Evolutionary conservation across 768 basidiomycete species (phyloP), one percentile per base, ranked within the genome.

Genomic region (Tephrocybe sp.): DNA sequence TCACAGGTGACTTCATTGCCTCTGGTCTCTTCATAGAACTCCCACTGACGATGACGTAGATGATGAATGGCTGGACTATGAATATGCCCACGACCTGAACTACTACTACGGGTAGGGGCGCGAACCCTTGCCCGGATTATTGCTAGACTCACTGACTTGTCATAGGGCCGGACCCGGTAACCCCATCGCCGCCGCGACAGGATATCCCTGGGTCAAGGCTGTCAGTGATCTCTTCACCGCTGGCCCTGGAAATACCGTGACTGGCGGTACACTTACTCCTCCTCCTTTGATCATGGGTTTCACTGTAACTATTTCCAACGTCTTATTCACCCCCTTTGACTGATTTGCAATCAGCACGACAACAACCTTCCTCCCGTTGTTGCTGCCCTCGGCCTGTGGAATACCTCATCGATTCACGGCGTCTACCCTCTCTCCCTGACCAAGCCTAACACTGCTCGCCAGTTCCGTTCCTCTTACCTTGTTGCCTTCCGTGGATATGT

Each of bases 21-120:
- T 19, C 49, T 7, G 9, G 36, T 32, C 21, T 22, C 8, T 19
- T 19, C 9, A 24, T 1, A 44, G 35, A 5, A 27, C 13, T 13
- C 16, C 38, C 31, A 5, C 27, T 39, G 8, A 9, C 2, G 16
- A 5, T 32, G 15, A 19, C n/a, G 4, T 32, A 73, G 72, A 66
- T 7, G 54, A 54, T 6, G 75, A 76, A 55, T 75, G 74, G 75
- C 52, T 70, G 7, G 62, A 72, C 34, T 76, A 75, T 39, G 75
- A 76, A 52, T 75, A 76, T 45, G 73, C 73, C 2, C 54, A 70
- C 34, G 75, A 76, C 49, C 60, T 76, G 39, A 74, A 73, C 52
- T 76, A 76, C 42, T 75, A 75, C 54, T 75, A 75, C 40, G 74
- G 74, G 69, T 68, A 49, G n/a, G 62, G 7, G 9, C 18, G 16